phyloP scores from a whole-genome alignment of 2,329 filamentous ascomycete species.

The Colletotrichum karsti region DNA sequence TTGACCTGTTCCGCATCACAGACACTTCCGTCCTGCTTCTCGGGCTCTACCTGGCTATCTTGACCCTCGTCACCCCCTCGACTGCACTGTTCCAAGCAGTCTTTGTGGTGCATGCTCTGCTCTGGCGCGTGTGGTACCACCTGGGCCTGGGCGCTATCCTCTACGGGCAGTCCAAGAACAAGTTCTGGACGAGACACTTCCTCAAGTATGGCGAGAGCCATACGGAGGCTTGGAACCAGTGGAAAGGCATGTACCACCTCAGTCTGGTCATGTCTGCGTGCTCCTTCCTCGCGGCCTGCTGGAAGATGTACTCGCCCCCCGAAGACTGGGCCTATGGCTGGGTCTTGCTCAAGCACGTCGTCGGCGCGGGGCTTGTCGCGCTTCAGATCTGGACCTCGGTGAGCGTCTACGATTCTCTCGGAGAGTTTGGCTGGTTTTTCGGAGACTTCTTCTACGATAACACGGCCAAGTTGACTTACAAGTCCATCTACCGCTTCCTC shows the following conservation, averaged over 20 bases:
- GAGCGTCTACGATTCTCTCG: slow-evolving; percentile 94
- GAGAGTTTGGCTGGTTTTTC: slow-evolving; percentile 99
- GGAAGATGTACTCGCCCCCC: slow-evolving; percentile 95
- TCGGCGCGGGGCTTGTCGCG: slow-evolving; percentile 82
- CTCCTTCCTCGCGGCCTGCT: slow-evolving; percentile 89
- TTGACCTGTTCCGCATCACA: slow-evolving; percentile 88
- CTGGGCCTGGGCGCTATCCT: slow-evolving; percentile 87
- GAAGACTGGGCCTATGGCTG: slow-evolving; percentile 88
- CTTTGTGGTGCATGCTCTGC: slow-evolving; percentile 81
- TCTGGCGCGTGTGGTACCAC: slow-evolving; percentile 93
- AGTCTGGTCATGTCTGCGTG: slow-evolving; percentile 91
- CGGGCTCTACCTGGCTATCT: slow-evolving; percentile 75
- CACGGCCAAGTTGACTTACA: slow-evolving; percentile 88
- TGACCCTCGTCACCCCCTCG: slow-evolving; percentile 80
- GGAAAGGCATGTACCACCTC: slow-evolving; percentile 95
- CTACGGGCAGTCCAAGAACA: slow-evolving; percentile 85
- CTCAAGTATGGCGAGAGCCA: slow-evolving; percentile 93
- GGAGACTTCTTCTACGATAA: slow-evolving; percentile 98
- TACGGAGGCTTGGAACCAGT: slow-evolving; percentile 94
- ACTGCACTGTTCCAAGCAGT: slow-evolving; percentile 79
- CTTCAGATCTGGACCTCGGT: slow-evolving; percentile 92
- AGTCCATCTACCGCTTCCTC: slow-evolving; percentile 95
- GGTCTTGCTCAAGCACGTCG: slow-evolving; percentile 84
- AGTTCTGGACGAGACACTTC: slow-evolving; percentile 97
- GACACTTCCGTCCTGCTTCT: slow-evolving; percentile 84